Conservation (phyloP, 1,284 basidiomycete species). For the Sparassis latifolia region DNA sequence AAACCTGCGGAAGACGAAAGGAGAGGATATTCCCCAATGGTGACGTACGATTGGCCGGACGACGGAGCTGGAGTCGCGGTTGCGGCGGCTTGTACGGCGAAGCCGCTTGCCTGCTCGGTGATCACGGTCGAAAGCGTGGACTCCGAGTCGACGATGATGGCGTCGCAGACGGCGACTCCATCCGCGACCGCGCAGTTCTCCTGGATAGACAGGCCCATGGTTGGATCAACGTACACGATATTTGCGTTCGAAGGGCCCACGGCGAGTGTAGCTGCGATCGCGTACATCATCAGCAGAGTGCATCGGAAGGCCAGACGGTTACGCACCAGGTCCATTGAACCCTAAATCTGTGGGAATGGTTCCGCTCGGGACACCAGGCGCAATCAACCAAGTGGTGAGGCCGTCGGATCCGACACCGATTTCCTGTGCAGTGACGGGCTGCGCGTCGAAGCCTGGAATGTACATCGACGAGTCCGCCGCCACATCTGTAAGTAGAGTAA, state of each 20-base stretch:
- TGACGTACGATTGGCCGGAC: too few relatives aligned
- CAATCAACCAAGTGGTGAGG: constrained; percentile 35
- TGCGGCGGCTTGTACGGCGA: too few relatives aligned
- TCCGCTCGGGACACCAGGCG: constrained; percentile 31
- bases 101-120: too few relatives aligned
- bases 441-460: constrained; percentile 39
- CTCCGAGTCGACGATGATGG: too few relatives aligned
- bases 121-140: too few relatives aligned
- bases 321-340: constrained; percentile 33
- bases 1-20: too few relatives aligned
- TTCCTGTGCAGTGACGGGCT: constrained; percentile 34
- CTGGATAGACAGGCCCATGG: constrained; percentile 8
- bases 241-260: constrained; percentile 20
- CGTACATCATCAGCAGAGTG: neutral
- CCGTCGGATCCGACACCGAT: constrained; percentile 34
- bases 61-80: too few relatives aligned
- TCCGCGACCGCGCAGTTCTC: constrained; percentile 20
- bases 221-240: constrained; percentile 16
- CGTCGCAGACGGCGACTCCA: constrained; percentile 19
- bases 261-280: constrained; percentile 22
- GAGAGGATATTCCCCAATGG: too few relatives aligned
- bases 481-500: constrained; percentile 9
- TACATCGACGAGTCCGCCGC: constrained; percentile 30
- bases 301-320: neutral
- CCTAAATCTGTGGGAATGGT: constrained; percentile 21